A percentile compares a stretch with the other conserved stretches of the same genome.
These are phyloP conservation scores for Pisolithus tinctorius DNA, from an alignment of 768 basidiomycete species.

Conservation along the genomic window DNA sequence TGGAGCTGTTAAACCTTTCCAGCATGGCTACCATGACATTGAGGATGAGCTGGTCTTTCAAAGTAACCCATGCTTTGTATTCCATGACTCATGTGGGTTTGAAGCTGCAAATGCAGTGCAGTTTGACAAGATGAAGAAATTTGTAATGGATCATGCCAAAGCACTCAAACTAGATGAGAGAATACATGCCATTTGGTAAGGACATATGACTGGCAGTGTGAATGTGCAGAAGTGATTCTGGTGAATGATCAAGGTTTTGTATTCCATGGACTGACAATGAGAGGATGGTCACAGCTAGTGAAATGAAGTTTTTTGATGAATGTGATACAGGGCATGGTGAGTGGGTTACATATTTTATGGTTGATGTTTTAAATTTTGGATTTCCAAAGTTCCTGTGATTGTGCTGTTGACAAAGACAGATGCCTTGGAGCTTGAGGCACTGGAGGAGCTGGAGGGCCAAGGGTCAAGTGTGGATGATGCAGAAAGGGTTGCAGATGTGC, in stretches of 20 bases:
- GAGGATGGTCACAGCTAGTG: constrained; percentile 22
- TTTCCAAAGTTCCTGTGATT: constrained; percentile 30
- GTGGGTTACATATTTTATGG: background rate
- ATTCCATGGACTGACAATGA: constrained; percentile 20
- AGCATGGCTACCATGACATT: constrained; percentile 29
- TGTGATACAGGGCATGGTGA: constrained; percentile 8
- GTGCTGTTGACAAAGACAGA: constrained; percentile 35
- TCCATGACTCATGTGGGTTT: constrained; percentile 38
- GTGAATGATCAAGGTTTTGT: constrained; percentile 29
- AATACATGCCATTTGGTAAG: constrained; percentile 35
- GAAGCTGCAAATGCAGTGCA: constrained; percentile 28
- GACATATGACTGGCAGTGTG: background rate
- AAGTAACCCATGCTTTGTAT: constrained; percentile 29
- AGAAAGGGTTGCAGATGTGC: constrained; percentile 7
- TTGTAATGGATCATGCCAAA: constrained; percentile 22
- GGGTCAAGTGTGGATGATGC: constrained; percentile 9
- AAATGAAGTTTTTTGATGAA: constrained; percentile 26
- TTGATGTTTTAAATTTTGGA: background rate
- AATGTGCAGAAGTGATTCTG: background rate
- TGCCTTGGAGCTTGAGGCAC: constrained; percentile 18
- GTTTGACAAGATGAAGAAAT: constrained; percentile 22
- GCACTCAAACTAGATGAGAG: constrained; percentile 14
- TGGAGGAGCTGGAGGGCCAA: constrained; percentile 5
- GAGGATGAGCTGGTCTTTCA: constrained; percentile 22
- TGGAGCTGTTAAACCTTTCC: background rate